Evolutionary conservation across 2,329 filamentous ascomycete species (phyloP).

Genomic region (Claviceps lovelessii): DNA sequence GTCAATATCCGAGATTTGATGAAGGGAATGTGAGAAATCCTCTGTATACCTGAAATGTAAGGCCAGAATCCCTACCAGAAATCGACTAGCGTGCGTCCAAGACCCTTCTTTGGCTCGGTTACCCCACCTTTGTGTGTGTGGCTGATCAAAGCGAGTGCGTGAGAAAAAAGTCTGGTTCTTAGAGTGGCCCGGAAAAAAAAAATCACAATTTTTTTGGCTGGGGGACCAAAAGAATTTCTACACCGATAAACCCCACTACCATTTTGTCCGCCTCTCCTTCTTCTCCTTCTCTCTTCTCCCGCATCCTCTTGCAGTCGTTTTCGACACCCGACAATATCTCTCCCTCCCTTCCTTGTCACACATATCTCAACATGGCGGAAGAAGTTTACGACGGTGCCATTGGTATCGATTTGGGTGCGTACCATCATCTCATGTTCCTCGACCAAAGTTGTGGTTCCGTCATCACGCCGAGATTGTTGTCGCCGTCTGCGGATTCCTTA

Average conservation of each 20-base stretch:
- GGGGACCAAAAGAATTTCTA: slow-evolving; percentile 21
- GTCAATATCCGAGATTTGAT: neutral
- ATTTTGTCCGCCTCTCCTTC: slow-evolving; percentile 10
- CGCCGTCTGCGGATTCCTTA: neutral
- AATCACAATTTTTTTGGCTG: slow-evolving; percentile 18
- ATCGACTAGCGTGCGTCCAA: neutral
- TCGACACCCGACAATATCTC: slow-evolving; percentile 5
- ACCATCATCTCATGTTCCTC: neutral
- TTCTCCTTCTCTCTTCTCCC: slow-evolving; percentile 12
- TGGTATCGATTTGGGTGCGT: slow-evolving; percentile 97
- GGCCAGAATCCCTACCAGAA: neutral
- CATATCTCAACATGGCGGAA: slow-evolving; percentile 63
- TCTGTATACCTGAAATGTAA: neutral
- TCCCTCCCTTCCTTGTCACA: slow-evolving; percentile 14
- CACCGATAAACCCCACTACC: slow-evolving; percentile 23
- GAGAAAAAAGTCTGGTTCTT: slow-evolving; percentile 17
- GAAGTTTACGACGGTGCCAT: slow-evolving; percentile 99
- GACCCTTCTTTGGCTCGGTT: slow-evolving; percentile 3
- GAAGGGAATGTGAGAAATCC: neutral
- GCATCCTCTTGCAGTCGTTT: slow-evolving; percentile 11
- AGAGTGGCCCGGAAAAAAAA: slow-evolving; percentile 11
- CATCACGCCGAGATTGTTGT: neutral
- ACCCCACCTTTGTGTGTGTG: slow-evolving; percentile 2
- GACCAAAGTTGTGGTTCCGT: neutral
- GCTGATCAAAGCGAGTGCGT: neutral